phyloP scores from a whole-genome alignment of 2,329 filamentous ascomycete genomes.

The Parascedosporium putredinis region DNA sequence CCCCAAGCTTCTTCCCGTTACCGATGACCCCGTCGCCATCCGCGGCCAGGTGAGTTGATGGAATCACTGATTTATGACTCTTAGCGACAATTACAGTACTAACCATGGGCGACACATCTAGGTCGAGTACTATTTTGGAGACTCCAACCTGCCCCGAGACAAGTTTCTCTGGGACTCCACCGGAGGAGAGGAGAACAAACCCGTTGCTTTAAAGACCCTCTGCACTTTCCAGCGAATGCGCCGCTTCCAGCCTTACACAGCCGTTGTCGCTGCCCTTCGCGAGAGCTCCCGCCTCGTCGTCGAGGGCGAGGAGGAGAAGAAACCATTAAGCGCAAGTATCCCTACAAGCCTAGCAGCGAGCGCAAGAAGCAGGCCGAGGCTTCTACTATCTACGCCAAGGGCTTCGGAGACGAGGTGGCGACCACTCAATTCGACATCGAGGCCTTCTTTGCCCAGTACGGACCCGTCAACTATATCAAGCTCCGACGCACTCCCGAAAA shows the following conservation, averaged over 20 bases:
- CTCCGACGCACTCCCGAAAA: conserved; percentile 66
- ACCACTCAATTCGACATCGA: conserved; percentile 90
- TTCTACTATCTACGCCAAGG: conserved; percentile 82
- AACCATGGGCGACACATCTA: conserved; percentile 24
- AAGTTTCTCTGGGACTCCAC: conserved; percentile 75
- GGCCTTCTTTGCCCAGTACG: conserved; percentile 76
- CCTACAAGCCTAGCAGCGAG: conserved; percentile 49
- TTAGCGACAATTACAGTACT: neutral
- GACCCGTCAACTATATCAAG: conserved; percentile 70
- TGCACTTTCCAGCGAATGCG: conserved; percentile 92
- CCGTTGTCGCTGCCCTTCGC: conserved; percentile 73
- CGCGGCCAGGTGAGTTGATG: conserved; percentile 69
- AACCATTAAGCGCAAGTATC: conserved; percentile 64
- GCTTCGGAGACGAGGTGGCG: conserved; percentile 76
- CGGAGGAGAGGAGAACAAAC: conserved; percentile 69
- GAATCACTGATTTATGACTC: too few relatives aligned
- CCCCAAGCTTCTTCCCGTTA: conserved; percentile 54
- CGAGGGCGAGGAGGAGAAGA: conserved; percentile 60
- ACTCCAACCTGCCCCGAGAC: conserved; percentile 81
- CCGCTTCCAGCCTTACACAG: conserved; percentile 79
- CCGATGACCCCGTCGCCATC: conserved; percentile 69
- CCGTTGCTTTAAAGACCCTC: conserved; percentile 68
- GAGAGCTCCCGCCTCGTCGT: conserved; percentile 65
- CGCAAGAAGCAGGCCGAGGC: conserved; percentile 57
- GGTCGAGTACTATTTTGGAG: conserved; percentile 95